Conservation (phyloP, 2,329 filamentous ascomycete genomes). For the Aspergillus piperis region DNA sequence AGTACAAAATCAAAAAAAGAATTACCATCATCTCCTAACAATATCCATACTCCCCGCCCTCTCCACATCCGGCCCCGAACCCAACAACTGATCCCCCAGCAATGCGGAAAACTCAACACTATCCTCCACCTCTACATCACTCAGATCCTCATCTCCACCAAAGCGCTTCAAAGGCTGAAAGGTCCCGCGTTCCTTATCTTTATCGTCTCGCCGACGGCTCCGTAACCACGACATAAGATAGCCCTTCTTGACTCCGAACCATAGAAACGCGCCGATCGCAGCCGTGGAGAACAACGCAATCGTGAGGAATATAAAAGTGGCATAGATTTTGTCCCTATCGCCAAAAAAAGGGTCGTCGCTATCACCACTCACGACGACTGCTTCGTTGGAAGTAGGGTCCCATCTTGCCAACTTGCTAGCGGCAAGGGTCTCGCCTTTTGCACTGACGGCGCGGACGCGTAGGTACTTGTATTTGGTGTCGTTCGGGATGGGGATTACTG, state of each 20-base stretch:
- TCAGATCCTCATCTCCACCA: conserved; percentile 12
- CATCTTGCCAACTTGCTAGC: conserved; percentile 22
- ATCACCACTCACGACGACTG: conserved; percentile 13
- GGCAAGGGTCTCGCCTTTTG: conserved; percentile 22
- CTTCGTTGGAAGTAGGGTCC: conserved; percentile 21
- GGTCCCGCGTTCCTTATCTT: conserved; percentile 4
- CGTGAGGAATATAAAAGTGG: not conserved
- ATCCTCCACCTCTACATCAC: conserved; percentile 17
- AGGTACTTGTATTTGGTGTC: conserved; percentile 16
- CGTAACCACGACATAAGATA: not conserved
- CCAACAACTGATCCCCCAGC: conserved; percentile 7
- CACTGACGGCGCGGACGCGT: conserved; percentile 27
- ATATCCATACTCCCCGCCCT: not conserved
- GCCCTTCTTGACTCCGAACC: not conserved
- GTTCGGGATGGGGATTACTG: conserved; percentile 25
- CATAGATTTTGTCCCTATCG: not conserved
- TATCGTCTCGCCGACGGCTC: not conserved
- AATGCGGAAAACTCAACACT: conserved; percentile 15
- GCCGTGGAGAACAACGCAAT: conserved; percentile 8
- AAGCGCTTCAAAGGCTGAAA: conserved; percentile 12
- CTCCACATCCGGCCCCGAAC: not conserved
- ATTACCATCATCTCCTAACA: not conserved
- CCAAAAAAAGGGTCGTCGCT: not conserved
- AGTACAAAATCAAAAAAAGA: not conserved
- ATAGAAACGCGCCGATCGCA: not conserved